Percentiles rank a stretch among this genome's conserved stretches.
Conservation (phyloP, 805 yeast species). For the Candida nonsorbophila region DNA sequence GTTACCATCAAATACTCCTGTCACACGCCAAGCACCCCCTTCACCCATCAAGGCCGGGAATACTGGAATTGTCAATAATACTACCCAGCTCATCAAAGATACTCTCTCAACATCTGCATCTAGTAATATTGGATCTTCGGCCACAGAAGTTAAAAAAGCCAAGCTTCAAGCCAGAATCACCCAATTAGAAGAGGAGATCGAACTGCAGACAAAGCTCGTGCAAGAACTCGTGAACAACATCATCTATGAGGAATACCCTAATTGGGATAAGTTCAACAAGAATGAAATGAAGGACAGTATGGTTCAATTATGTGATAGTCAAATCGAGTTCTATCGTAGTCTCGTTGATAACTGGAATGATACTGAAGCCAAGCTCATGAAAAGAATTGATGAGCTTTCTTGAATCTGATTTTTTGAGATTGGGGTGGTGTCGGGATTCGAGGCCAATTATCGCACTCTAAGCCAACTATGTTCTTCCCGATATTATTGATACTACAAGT, state of each 20-base stretch:
- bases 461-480: not conserved
- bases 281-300: constrained; percentile 70
- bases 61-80: constrained; percentile 35
- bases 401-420: constrained; percentile 2
- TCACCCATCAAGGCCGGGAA: constrained; percentile 20
- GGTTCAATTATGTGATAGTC: constrained; percentile 67
- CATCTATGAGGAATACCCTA: constrained; percentile 46
- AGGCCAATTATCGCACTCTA: not conserved
- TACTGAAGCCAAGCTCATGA: constrained; percentile 34
- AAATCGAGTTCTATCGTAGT: constrained; percentile 66
- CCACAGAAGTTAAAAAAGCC: constrained; percentile 39
- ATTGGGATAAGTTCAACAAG: constrained; percentile 78
- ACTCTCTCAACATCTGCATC: constrained; percentile 46
- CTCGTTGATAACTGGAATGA: constrained; percentile 68
- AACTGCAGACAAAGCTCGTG: constrained; percentile 39
- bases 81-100: constrained; percentile 44
- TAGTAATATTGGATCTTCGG: constrained; percentile 33
- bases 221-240: constrained; percentile 42
- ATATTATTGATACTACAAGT: too few relatives aligned
- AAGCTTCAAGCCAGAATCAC: constrained; percentile 38
- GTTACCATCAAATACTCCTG: constrained; percentile 11
- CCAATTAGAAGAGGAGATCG: constrained; percentile 42
- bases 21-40: constrained; percentile 20
- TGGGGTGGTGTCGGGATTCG: not conserved
- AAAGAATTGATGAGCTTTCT: constrained; percentile 18